Base-by-base conservation (phyloP, 768 basidiomycete species). In the Psilocybe sp. region DNA sequence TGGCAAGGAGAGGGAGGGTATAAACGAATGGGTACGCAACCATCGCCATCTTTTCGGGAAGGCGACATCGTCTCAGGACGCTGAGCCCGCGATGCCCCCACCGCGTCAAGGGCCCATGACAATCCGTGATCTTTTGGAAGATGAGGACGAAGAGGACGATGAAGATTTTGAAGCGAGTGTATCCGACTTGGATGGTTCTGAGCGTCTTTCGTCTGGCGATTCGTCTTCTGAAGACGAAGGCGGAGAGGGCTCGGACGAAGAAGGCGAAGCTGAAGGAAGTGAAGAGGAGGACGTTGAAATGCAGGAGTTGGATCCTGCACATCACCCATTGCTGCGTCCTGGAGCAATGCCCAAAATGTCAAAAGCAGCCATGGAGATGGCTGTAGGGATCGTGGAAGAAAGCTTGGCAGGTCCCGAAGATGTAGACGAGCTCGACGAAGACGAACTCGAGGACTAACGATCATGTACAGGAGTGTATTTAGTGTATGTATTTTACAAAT, bases 271-370 rank as follows among this genome's bases (percentile, higher is more conserved):
- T 28, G 53, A 56, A 23, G 57, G 53, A 32, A 55, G 59, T 38
- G 58, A 60, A 11, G 62, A 57, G 31, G 67, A 64, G 37, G 69
- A 56, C 14, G 61, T 58, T n/a, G 69, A 57, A 6, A 68, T 60
- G 8, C 69, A 56, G 18, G 69, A 76, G 40, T 67, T 89, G 15
- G 72, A 79, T 38, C 76, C 76, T 4, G 72, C 72, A 16, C 71
- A 73, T 39, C 87, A 89, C 62, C 86, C 85, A 1, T 65, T 88
- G 2, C 65, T 89, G 49, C 72, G 76, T 11, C 79, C 81, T 0
- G 87, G 85, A 19, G 84, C 84, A 10, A 76, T 89, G 75, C 85
- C 84, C 4, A 70, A 72, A 40, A 83, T 88, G 79, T 82, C 80
- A n/a, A 78, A 75, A 44, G 80, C 82, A 2, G 80, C 80, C 1